Base-by-base conservation (phyloP, 2,329 filamentous ascomycete species). In the Nothomitra cinnamomea region DNA sequence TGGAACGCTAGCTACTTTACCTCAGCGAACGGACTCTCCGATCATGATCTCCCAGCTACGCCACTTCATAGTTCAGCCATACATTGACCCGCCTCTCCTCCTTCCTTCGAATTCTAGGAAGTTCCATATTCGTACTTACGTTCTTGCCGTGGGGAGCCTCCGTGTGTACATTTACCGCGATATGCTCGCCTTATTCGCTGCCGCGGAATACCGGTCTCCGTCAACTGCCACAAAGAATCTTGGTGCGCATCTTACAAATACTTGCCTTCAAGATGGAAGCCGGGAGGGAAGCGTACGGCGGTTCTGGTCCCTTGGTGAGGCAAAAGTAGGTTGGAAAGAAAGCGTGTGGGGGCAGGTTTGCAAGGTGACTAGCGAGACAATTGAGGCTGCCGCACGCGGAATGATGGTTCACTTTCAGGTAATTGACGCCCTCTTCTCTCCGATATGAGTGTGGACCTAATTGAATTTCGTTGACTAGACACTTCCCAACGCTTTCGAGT, bases 11-110 rank as follows among this genome's bases (percentile, higher is more conserved):
- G 57, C 13, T 41, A 56, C 25, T 64, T 64, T 2, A 49, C 24
- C 24, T 19, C 17, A 32, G 28, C 45, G 45, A 13, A 7, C 45
- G 1, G 66, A 63, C 2, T 63, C 52, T 21, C 38, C 52, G 5
- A 84, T 95, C 59, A 83, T 87, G 54, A 87, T 90, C 2, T 92
- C 86, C 0, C 88, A 95, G 64, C 81, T 98, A 51, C 84, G 92
- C 56, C 90, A 98, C 70, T 98, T 98, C 70, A 81, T 96, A 62
- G 89, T 85, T 3, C 92, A 98, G 67, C 87, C 87, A 0, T 98
- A 98, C 67, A 90, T 98, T 61, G 79, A 94, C 65, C 86, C 84
- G 1, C 89, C 90, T 0, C 77, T 96, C 2, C 75, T 95, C 12
- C 70, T 90, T 15, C 73, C 72, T 2, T 75, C 72, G 25, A 70